phyloP scores from a whole-genome alignment of 2,329 filamentous ascomycete species.

The Arthroderma sp. region DNA sequence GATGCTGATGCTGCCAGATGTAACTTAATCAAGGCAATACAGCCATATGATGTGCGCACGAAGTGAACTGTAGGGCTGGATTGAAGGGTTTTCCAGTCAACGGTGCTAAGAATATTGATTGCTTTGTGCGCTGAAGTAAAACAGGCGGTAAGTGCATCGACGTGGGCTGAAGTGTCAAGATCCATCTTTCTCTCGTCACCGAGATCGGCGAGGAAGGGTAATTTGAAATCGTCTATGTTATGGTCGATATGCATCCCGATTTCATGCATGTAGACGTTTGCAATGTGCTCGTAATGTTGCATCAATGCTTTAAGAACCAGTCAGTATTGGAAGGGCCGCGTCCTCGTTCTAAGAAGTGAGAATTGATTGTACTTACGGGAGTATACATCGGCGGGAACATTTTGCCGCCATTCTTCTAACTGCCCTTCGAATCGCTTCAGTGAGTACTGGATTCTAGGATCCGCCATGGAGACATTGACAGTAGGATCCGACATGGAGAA shows the following conservation, averaged over 20 bases:
- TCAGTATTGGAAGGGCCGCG: neutral
- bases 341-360: neutral
- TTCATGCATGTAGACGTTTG: conserved; percentile 65
- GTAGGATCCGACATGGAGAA: conserved; percentile 54
- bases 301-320: conserved; percentile 40
- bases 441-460: conserved; percentile 51
- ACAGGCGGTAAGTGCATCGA: conserved; percentile 54
- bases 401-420: conserved; percentile 45
- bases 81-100: conserved; percentile 47
- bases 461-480: conserved; percentile 40
- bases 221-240: conserved; percentile 39
- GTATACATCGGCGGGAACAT: conserved; percentile 41
- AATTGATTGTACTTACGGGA: conserved; percentile 38
- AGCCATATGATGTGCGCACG: conserved; percentile 57
- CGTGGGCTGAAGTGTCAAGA: conserved; percentile 45
- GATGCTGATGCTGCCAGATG: conserved; percentile 54
- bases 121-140: conserved; percentile 53
- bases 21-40: conserved; percentile 61
- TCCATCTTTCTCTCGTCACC: conserved; percentile 21
- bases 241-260: conserved; percentile 56
- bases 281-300: conserved; percentile 48
- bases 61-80: conserved; percentile 58
- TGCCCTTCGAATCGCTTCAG: conserved; percentile 53
- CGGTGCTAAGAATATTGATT: conserved; percentile 50
- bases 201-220: conserved; percentile 33